Evolutionary conservation across 805 yeast genomes (phyloP).

Genomic region (Ogataea philodendri): DNA sequence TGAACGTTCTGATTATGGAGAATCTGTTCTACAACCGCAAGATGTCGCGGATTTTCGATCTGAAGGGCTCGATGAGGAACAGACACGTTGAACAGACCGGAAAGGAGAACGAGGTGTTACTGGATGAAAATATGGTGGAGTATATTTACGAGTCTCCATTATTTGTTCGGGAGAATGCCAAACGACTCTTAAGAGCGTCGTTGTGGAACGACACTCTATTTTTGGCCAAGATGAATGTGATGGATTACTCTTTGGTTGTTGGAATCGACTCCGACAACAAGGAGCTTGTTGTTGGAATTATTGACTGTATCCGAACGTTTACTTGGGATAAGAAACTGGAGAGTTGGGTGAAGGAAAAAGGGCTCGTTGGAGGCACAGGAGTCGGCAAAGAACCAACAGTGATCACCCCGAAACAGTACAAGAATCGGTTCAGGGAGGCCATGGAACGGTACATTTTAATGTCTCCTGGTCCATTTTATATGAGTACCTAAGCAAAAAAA

Average conservation of each 20-base stretch:
- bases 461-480: constrained; percentile 69
- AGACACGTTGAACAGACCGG: constrained; percentile 97
- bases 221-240: constrained; percentile 93
- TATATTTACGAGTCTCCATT: constrained; percentile 95
- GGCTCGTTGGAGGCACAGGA: constrained; percentile 74
- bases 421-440: constrained; percentile 92
- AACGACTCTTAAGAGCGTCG: constrained; percentile 79
- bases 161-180: constrained; percentile 89
- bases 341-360: constrained; percentile 97
- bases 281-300: constrained; percentile 86
- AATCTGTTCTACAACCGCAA: constrained; percentile 83
- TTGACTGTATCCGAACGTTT: constrained; percentile 90
- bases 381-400: constrained; percentile 94
- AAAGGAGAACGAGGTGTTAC: constrained; percentile 84
- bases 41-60: constrained; percentile 84
- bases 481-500: constrained; percentile 17
- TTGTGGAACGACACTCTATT: constrained; percentile 94
- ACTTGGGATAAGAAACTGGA: constrained; percentile 99
- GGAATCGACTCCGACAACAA: constrained; percentile 76
- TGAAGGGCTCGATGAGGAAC: constrained; percentile 97
- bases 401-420: constrained; percentile 94
- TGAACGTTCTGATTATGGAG: constrained; percentile 95
- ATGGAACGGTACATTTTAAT: constrained; percentile 93
- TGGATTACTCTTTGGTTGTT: constrained; percentile 95
- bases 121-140: constrained; percentile 98